Evolutionary conservation across 2,329 filamentous ascomycete genomes (phyloP).

Genomic region (Fusarium aywerte): DNA sequence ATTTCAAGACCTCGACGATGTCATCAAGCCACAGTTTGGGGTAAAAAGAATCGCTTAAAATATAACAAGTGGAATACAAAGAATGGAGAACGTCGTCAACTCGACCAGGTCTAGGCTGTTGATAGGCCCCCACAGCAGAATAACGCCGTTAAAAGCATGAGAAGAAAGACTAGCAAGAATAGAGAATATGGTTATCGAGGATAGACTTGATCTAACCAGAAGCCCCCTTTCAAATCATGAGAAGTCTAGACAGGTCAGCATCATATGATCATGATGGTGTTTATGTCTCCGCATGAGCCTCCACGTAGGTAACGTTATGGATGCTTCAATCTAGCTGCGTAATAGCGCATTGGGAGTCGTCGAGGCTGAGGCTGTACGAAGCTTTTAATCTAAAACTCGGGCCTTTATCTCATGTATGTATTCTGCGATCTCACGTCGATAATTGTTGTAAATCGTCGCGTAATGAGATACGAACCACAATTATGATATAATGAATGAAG

Average conservation of each 20-base stretch:
- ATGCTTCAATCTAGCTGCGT: conserved; percentile 21
- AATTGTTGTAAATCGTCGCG: background rate
- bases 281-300: background rate
- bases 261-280: conserved; percentile 15
- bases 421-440: conserved; percentile 2
- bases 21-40: conserved; percentile 25
- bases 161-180: background rate
- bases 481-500: conserved; percentile 35
- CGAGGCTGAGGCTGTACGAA: background rate
- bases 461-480: conserved; percentile 23
- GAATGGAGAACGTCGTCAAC: conserved; percentile 13
- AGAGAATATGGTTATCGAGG: conserved; percentile 7
- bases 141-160: conserved; percentile 19
- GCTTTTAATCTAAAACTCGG: background rate
- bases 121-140: conserved; percentile 12
- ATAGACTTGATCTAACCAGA: conserved; percentile 20
- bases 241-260: background rate
- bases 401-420: background rate
- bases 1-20: conserved; percentile 1
- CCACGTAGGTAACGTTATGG: conserved; percentile 11
- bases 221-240: conserved; percentile 8
- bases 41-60: conserved; percentile 8
- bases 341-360: background rate
- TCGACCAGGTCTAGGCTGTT: conserved; percentile 8
- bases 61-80: conserved; percentile 27